Evolutionary conservation across 345 rosid genomes (phyloP), one percentile per base, ranked within the genome.

Genomic region (Pistacia integerrima): DNA sequence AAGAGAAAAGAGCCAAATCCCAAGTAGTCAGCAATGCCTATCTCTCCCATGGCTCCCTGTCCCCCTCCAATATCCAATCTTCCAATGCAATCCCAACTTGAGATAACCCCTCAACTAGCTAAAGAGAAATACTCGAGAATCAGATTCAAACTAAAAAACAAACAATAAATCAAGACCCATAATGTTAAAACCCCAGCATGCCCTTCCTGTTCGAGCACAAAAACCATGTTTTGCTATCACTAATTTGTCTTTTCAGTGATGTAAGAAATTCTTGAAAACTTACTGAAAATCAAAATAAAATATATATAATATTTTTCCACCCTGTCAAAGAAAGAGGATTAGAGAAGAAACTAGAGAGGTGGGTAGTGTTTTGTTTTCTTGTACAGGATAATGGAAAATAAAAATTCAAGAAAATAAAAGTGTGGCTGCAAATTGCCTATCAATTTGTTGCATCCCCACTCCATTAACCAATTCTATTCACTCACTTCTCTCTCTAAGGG

Each of bases 401-500:
- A 71, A 75, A 84, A 77, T 77, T 76, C 77, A 33, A 67, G 51
- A 49, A 70, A 71, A 60, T 4, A 76, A 86, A 89, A 87, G 81
- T 88, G 93, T 91, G 96, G 96, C 69, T 84, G 82, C 84, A 82
- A 87, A 48, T 85, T 75, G 87, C 60, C 85, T 67, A 77, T 84
- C 88, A 79, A 81, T 75, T 83, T 76, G 63, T 10, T 48, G 62
- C 55, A 74, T 79, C 84, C 83, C 90, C 86, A 76, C 79, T 49
- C 62, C 63, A n/a, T 80, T 74, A 66, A 28, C 78, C 82, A 75
- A 78, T 81, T 79, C 33, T 25, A 73, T 80, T 81, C 86, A 22
- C 77, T 70, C 82, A 58, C 76, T 20, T 64, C 36, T 66, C 85
- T 56, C 30, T 36, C 5, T 11, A n/a, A 33, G 36, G 44, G 8